These are phyloP conservation scores for Eimeria zaria DNA, from an alignment of 169 alveolate species.

Conservation along the genomic window DNA sequence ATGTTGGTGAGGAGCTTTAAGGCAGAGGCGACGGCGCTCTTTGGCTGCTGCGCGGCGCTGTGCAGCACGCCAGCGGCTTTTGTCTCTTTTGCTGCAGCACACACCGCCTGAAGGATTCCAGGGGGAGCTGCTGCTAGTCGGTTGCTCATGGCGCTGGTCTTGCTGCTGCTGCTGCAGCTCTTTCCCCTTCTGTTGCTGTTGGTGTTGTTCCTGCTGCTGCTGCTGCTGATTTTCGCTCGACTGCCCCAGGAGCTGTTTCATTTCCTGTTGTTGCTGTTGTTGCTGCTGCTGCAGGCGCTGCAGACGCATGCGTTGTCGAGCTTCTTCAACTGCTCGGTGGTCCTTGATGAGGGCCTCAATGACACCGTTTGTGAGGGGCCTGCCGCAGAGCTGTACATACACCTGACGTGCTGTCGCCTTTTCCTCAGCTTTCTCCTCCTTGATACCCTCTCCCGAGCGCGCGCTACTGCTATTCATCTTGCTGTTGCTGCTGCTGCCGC, in stretches of 20 bases:
- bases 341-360: constrained; percentile 42
- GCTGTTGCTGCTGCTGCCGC: not conserved
- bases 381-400: constrained; percentile 49
- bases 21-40: not conserved
- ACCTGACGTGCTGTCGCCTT: constrained; percentile 24
- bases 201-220: not conserved
- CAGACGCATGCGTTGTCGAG: constrained; percentile 11
- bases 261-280: constrained; percentile 11
- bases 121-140: not conserved
- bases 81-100: constrained; percentile 59
- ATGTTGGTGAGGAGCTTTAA: not conserved
- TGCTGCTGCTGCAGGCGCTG: constrained; percentile 51
- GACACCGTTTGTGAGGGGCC: constrained; percentile 41
- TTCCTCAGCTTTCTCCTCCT: not conserved
- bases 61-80: constrained; percentile 36
- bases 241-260: not conserved
- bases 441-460: too few relatives aligned
- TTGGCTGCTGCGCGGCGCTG: constrained; percentile 54
- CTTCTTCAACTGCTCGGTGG: not conserved
- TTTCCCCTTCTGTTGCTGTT: not conserved
- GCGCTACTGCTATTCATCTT: too few relatives aligned
- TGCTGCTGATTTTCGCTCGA: not conserved
- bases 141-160: not conserved
- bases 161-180: constrained; percentile 45
- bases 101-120: not conserved